Evolutionary conservation across 352 stramenopile species (phyloP), one percentile per base, ranked within the genome.

Genomic region (Aphanomyces cochlioides): DNA sequence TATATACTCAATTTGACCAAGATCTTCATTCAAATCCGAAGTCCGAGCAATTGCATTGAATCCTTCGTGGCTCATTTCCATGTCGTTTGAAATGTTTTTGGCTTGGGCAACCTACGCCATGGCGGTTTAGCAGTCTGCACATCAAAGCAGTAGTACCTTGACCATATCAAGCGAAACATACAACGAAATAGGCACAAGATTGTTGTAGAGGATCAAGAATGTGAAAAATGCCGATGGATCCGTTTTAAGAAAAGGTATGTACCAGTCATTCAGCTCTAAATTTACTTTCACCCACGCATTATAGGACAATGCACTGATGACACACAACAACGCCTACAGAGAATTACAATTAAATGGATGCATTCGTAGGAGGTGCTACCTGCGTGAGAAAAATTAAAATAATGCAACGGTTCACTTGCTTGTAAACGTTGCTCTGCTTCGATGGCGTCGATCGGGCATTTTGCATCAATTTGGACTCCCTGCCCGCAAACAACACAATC

Each of bases 1-100:
- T 13, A 99, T 95, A 72, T 99, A 98, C 71, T 98, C 83, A 36
- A 99, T 87, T 77, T 98, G 89, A 2, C 96, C 97, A 3, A 98
- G 75, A 60, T 98, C 90, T 75, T 96, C 92, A 57, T 96, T 96
- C 57, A 98, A 74, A 61, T 96, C 89, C 0, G 90, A 96, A 6
- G 87, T 96, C 10, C 93, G 79, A 12, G 85, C 91, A 39, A 92
- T 84, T 38, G 90, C 86, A 38, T 76, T 85, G 19, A 83, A 96
- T 56, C 90, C 89, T 40, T 90, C 81, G 73, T 98, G 80, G 61
- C 77, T 90, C 90, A 97, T 96, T 37, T 86, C 75, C 0, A 76
- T 47, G 72, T 96, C 84, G 2, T 39, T 68, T 13, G 81, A 70
- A 43, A 92, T 90, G 71, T 83, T 78, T 64, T 90, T 90, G 58